Evolutionary conservation across 2,329 filamentous ascomycete genomes (phyloP).

Genomic region (Fusarium nodosum): DNA sequence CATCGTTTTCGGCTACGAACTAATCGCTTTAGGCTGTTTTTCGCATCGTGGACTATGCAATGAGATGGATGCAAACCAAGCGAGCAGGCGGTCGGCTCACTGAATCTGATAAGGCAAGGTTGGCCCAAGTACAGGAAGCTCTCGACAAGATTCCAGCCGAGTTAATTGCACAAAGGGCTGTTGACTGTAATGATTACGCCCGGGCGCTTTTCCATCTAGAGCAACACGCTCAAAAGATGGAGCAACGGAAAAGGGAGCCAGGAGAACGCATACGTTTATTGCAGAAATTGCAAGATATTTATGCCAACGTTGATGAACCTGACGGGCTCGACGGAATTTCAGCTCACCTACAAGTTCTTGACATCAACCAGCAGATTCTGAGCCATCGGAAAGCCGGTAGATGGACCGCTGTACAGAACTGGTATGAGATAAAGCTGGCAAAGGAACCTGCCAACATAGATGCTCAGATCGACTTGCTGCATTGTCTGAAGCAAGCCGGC

Average conservation of each 20-base stretch:
- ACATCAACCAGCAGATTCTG: constrained; percentile 92
- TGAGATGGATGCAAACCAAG: constrained; percentile 88
- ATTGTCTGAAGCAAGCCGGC: constrained; percentile 93
- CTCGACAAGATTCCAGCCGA: constrained; percentile 78
- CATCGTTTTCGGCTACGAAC: neutral
- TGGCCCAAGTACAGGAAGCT: constrained; percentile 64
- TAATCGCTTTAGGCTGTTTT: constrained; percentile 78
- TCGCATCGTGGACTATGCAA: constrained; percentile 89
- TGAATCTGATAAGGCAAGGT: constrained; percentile 62
- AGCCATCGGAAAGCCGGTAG: constrained; percentile 93
- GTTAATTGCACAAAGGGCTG: constrained; percentile 81
- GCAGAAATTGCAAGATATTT: constrained; percentile 89
- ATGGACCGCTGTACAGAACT: constrained; percentile 95
- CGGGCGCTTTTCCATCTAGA: constrained; percentile 95
- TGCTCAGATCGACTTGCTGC: constrained; percentile 84
- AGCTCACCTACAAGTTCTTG: constrained; percentile 85
- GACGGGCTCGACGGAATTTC: constrained; percentile 97
- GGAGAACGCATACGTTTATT: constrained; percentile 75
- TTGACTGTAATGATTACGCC: constrained; percentile 95
- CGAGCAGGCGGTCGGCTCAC: constrained; percentile 51
- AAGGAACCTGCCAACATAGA: constrained; percentile 82
- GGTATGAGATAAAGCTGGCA: constrained; percentile 93
- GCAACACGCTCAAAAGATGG: constrained; percentile 77
- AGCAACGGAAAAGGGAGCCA: constrained; percentile 60
- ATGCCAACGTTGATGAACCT: constrained; percentile 96